A percentile compares a stretch with the other conserved stretches of the same genome.
Conservation (phyloP, 2,329 filamentous ascomycete species). For the Fusarium sororula region DNA sequence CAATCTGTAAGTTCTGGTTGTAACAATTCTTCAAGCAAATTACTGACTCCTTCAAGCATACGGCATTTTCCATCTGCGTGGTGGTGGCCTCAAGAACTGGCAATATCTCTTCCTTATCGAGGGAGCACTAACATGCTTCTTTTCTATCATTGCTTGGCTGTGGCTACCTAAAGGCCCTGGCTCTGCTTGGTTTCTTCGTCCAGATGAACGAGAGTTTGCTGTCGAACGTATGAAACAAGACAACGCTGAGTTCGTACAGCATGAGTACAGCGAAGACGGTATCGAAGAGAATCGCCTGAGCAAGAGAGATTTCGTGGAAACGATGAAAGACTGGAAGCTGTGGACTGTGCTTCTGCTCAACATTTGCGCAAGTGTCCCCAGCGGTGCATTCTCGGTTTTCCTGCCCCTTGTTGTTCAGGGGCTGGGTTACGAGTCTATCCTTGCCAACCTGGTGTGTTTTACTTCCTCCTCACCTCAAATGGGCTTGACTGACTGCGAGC, state of each 20-base stretch:
- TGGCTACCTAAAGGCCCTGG: conserved; percentile 41
- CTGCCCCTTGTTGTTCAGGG: conserved; percentile 42
- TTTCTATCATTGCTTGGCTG: conserved; percentile 40
- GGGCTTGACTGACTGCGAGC: background rate
- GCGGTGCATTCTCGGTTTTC: conserved; percentile 41
- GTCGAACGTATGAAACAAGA: conserved; percentile 36
- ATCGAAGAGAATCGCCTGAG: conserved; percentile 37
- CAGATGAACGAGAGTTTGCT: conserved; percentile 35
- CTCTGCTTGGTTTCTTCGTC: conserved; percentile 39
- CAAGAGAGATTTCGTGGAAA: conserved; percentile 39
- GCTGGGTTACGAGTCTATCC: conserved; percentile 41
- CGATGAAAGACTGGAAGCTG: conserved; percentile 42
- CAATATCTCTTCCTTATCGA: conserved; percentile 77
- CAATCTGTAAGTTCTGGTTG: conserved; percentile 32
- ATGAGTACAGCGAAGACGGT: conserved; percentile 41
- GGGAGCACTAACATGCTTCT: conserved; percentile 54
- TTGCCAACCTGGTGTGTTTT: conserved; percentile 37
- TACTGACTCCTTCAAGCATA: conserved; percentile 33
- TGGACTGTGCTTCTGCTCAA: conserved; percentile 41
- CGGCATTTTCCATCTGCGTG: conserved; percentile 40
- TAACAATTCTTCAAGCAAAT: background rate
- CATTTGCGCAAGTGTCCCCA: conserved; percentile 42
- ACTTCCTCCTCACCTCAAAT: background rate
- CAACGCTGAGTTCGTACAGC: conserved; percentile 38
- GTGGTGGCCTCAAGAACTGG: conserved; percentile 63